Base-by-base conservation (phyloP, 768 basidiomycete genomes). In the Galerina marginata region DNA sequence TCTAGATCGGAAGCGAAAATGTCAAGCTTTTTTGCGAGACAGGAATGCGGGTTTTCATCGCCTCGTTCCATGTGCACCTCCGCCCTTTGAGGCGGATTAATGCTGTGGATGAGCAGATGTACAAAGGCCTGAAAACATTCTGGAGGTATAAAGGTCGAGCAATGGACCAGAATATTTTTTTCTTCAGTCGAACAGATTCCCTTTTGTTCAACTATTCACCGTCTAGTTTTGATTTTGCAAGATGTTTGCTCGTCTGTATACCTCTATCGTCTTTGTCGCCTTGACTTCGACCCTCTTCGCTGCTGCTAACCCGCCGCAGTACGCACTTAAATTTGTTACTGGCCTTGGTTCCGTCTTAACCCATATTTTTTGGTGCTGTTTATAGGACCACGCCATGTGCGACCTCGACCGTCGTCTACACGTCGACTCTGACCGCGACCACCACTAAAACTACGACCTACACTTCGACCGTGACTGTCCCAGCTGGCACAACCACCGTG, bases 201-300 rank as follows among this genome's bases (percentile, higher is more conserved):
- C 61, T 38, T 59, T 48, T 58, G 56, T 45, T 46, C 25, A 38
- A 56, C 56, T 65, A 61, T 48, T 29, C 56, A 54, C 60, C 37
- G 25, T 15, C 20, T 20, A 40, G 44, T 46, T 29, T 54, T 44
- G 20, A 56, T 54, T 12, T 54, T 44, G 14, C 65, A 39, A 45
- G 29, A 74, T 76, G 73, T 71, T 72, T 59, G 57, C 68, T 59
- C 70, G 67, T 49, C 20, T 67, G 48, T 54, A 71, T 46, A 7
- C 29, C 29, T 33, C 29, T 33, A 1, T 33, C 5, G 33, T 67
- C 65, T 66, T 62, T 46, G 67, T 67, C 59, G 56, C 71, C 46
- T 49, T 69, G 38, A 52, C 67, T 25, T 69, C 72, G 59, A 59
- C 69, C 47, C 44, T 72, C 54, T 64, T 74, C 63, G 73, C 65